Conservation (phyloP, 106 monocot species). For the Dendrobium huoshanense region DNA sequence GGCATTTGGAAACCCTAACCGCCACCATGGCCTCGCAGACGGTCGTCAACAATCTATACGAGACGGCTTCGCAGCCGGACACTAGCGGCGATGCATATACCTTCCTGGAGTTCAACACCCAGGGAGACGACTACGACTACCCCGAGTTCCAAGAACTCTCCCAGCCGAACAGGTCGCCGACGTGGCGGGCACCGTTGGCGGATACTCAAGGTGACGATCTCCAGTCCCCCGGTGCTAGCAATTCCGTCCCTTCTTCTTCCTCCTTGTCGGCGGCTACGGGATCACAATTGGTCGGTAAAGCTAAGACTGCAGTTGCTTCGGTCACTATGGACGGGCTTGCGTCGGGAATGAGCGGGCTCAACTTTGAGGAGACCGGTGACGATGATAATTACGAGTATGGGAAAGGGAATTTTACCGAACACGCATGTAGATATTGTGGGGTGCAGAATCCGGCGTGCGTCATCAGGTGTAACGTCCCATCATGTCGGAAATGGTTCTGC, state of each 20-base stretch:
- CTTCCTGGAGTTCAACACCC: slow-evolving; percentile 96
- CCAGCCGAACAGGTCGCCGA: slow-evolving; percentile 49
- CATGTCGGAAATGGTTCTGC: slow-evolving; percentile 97
- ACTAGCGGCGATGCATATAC: slow-evolving; percentile 83
- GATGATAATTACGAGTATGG: slow-evolving; percentile 65
- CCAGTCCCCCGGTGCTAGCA: slow-evolving; percentile 15
- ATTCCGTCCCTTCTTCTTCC: slow-evolving; percentile 5
- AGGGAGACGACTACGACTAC: slow-evolving; percentile 89
- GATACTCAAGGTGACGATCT: slow-evolving; percentile 12
- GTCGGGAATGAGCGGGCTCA: slow-evolving; percentile 61
- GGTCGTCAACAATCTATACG: slow-evolving; percentile 69
- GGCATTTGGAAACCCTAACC: too few species aligned
- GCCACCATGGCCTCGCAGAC: slow-evolving; percentile 46
- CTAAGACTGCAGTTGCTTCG: slow-evolving; percentile 5
- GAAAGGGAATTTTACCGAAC: slow-evolving; percentile 76
- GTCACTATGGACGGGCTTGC: slow-evolving; percentile 35
- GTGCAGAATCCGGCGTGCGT: slow-evolving; percentile 94
- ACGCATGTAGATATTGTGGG: slow-evolving; percentile 92
- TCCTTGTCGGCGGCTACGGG: slow-evolving; percentile 3
- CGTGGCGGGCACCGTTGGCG: slow-evolving; percentile 30
- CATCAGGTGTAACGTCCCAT: slow-evolving; percentile 82
- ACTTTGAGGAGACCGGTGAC: slow-evolving; percentile 82
- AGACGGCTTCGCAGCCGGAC: slow-evolving; percentile 98
- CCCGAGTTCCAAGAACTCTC: slow-evolving; percentile 76
- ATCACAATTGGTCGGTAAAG: slow-evolving; percentile 6